A percentile compares a stretch with the other conserved stretches of the same genome.
Evolutionary conservation across 2,329 filamentous ascomycete genomes (phyloP).

Genomic region (Cladosporium sp.): DNA sequence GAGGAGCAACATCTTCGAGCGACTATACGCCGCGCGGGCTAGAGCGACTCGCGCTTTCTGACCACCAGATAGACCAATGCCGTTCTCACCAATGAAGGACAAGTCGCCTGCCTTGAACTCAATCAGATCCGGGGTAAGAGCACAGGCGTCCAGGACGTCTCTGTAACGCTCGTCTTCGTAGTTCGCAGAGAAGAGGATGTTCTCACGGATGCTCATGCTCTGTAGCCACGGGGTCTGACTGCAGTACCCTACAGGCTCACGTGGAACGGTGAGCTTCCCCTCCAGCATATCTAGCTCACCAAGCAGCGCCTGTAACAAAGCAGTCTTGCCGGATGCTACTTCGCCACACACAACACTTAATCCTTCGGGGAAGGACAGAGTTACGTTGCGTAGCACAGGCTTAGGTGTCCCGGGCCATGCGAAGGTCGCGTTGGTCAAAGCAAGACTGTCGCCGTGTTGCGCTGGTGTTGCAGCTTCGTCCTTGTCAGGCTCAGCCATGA

Average conservation of each 20-base stretch:
- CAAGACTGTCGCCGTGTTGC: conserved; percentile 37
- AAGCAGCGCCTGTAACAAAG: conserved; percentile 58
- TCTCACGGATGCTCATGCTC: conserved; percentile 69
- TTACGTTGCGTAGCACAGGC: conserved; percentile 56
- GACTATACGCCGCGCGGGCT: conserved; percentile 49
- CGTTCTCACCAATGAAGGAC: conserved; percentile 50
- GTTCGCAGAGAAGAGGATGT: conserved; percentile 63
- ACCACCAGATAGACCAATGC: conserved; percentile 49
- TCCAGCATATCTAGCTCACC: conserved; percentile 58
- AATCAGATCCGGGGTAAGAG: conserved; percentile 60
- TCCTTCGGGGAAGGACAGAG: conserved; percentile 55
- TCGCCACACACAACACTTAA: conserved; percentile 64
- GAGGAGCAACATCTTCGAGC: conserved; percentile 47
- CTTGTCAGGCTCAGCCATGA: conserved; percentile 84
- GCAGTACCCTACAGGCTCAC: conserved; percentile 63
- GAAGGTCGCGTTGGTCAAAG: conserved; percentile 68
- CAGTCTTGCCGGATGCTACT: conserved; percentile 65
- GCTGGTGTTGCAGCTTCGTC: conserved; percentile 39
- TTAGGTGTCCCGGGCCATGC: conserved; percentile 71
- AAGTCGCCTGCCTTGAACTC: conserved; percentile 65
- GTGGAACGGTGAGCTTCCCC: conserved; percentile 54
- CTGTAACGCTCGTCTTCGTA: conserved; percentile 71
- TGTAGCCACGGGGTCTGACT: conserved; percentile 68
- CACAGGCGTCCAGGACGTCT: conserved; percentile 66
- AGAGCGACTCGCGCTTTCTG: conserved; percentile 51